Percentiles rank a stretch among this genome's conserved stretches.
Conservation (phyloP, 805 yeast genomes). For the Sporopachydermia lactativora region DNA sequence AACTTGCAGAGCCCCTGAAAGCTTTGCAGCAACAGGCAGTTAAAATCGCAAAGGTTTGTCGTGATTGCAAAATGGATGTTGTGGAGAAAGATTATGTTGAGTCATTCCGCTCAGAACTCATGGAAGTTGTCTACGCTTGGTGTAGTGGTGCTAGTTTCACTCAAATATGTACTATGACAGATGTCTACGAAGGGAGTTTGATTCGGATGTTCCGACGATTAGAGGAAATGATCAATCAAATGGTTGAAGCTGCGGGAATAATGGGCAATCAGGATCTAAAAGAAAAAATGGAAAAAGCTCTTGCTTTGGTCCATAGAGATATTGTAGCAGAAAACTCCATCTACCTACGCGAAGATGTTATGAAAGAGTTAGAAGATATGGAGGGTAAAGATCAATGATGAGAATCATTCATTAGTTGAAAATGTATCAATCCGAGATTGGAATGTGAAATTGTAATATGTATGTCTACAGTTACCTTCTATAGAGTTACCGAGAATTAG, state of each 20-base stretch:
- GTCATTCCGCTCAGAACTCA: constrained; percentile 79
- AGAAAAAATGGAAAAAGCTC: constrained; percentile 76
- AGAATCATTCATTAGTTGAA: background rate
- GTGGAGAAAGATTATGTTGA: constrained; percentile 89
- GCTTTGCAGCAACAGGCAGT: constrained; percentile 83
- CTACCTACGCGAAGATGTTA: constrained; percentile 29
- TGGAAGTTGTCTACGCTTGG: constrained; percentile 97
- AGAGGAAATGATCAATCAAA: constrained; percentile 85
- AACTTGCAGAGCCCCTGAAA: constrained; percentile 82
- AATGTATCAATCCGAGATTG: background rate
- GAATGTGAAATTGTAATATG: background rate
- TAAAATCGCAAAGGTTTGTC: constrained; percentile 77
- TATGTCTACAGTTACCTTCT: too few relatives aligned
- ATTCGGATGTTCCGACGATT: constrained; percentile 89
- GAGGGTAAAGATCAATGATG: background rate
- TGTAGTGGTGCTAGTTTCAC: constrained; percentile 93
- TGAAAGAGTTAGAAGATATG: background rate
- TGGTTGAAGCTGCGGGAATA: constrained; percentile 83
- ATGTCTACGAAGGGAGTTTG: constrained; percentile 92
- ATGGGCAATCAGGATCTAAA: constrained; percentile 83
- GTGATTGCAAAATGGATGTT: constrained; percentile 80
- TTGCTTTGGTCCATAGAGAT: constrained; percentile 84
- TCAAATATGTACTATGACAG: constrained; percentile 97
- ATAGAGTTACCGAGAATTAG: too few relatives aligned
- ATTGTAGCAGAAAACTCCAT: constrained; percentile 93